Base-by-base conservation (phyloP, 257 asterid genomes). In the Solanum etuberosum region DNA sequence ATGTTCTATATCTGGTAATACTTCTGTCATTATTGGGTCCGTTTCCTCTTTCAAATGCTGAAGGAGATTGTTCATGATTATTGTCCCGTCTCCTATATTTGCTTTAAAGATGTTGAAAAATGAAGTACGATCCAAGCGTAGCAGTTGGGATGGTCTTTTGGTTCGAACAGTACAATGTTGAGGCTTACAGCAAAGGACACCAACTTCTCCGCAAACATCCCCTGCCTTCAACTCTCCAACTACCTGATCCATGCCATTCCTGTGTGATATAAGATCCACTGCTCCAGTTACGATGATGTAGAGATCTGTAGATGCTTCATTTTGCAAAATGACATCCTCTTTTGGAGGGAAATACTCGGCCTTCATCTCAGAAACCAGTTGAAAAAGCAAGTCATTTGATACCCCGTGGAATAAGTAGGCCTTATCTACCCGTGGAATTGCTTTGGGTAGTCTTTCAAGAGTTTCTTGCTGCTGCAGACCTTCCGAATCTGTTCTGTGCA, bases 301-400 rank as follows among this genome's bases (percentile, higher is more conserved):
- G 34, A 94, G 87, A 90, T 94, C 94, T 6, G 95, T 91, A 3
- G 96, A 96, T 38, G 98, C 95, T 91, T 94, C 98, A 78, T 94
- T 94, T 84, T 91, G 95, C 90, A 94, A 89, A 86, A 94, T 93
- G 65, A 93, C 92, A 88, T 93, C 96, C 89, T 94, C 89, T 29
- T 88, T 89, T 13, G 95, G 96, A 16, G 98, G 95, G 86, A 93
- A 94, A 89, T 91, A 94, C 90, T 94, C 96, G 1, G 95, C 95
- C 87, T 93, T 93, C 96, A 94, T 94, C 93, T 93, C 95, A 6
- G 95, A 87, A 27, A 93, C 98, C 97, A 95, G 92, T 93, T 95
- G 98, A 91, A 95, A 94, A 82, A 93, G 96, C 3, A 95, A 92
- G 91, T 95, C 98, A 65, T 92, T 83, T 7, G 98, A 95, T 38